Base-by-base conservation (phyloP, 805 yeast species). In the Teunomyces funiuensis region DNA sequence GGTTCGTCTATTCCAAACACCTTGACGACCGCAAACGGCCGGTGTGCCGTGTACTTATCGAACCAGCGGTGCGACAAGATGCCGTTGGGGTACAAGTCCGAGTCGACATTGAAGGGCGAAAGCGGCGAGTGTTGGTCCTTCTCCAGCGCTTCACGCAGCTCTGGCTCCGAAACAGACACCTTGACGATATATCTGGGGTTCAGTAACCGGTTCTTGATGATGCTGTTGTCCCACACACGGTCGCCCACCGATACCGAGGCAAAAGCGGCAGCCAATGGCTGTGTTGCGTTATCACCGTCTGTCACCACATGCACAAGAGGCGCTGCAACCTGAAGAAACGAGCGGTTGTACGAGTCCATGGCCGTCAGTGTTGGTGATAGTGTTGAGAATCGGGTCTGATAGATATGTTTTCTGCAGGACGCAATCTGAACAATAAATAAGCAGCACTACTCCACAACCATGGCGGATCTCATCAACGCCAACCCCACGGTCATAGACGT, bases 391-490 rank as follows among this genome's bases (percentile, higher is more conserved):
- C n/a, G n/a, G n/a, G n/a, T n/a, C n/a, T n/a, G n/a, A n/a, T n/a
- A n/a, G n/a, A n/a, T n/a, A n/a, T n/a, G n/a, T n/a, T n/a, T n/a
- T n/a, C n/a, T n/a, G n/a, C n/a, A n/a, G n/a, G n/a, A n/a, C n/a
- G n/a, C n/a, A 36, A 17, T 13, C 13, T n/a, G 13, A 25, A 14
- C 18, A 27, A n/a, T 28, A 9, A 27, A 6, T 10, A 15, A n/a
- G 3, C 30, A 39, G 3, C 13, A n/a, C 15, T 19, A 20, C 7
- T 28, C 13, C 15, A 10, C 16, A 44, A 47, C 16, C 30, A 85
- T 84, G 91, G 71, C 88, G 2, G 96, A 88, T 43, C 85, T 85
- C 14, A 83, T 91, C 44, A 91, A 91, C 62, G 96, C 96, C 22
- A 90, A 89, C 58, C 99, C 99, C 16, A 81, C 83, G 23, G 81